phyloP scores from a whole-genome alignment of 2,329 filamentous ascomycete genomes.

The Stagonosporopsis cucurbitacearum region DNA sequence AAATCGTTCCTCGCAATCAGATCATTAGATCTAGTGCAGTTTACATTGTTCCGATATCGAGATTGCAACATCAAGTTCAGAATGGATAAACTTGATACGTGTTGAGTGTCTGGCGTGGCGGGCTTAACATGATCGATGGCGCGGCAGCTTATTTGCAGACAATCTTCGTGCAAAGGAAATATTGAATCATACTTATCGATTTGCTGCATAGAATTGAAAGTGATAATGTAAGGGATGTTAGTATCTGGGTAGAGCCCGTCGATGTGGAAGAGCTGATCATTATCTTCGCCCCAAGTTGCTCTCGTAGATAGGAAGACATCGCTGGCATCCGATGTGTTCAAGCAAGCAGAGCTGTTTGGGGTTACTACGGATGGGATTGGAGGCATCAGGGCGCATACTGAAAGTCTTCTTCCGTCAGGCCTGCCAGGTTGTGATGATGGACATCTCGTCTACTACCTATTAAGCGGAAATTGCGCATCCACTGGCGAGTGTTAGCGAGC shows the following conservation, averaged over 20 bases:
- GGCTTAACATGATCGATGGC: constrained; percentile 19
- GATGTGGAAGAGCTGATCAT: constrained; percentile 26
- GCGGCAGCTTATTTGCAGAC: constrained; percentile 30
- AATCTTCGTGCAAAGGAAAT: constrained; percentile 36
- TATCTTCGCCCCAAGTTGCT: constrained; percentile 20
- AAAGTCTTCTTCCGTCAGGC: constrained; percentile 8
- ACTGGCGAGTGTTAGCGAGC: constrained; percentile 21
- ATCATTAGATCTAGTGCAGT: not conserved
- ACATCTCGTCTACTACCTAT: constrained; percentile 21
- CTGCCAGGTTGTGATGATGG: constrained; percentile 12
- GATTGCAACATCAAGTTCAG: constrained; percentile 23
- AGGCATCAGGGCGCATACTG: not conserved
- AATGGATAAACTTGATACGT: constrained; percentile 12
- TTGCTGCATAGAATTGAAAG: constrained; percentile 25
- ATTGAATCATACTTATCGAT: constrained; percentile 19
- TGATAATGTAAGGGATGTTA: constrained; percentile 4
- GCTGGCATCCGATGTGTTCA: constrained; percentile 15
- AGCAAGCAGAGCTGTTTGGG: not conserved
- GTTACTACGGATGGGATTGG: not conserved
- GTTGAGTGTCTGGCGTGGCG: not conserved
- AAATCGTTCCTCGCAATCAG: constrained; percentile 24
- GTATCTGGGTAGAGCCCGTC: constrained; percentile 15
- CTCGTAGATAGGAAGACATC: constrained; percentile 31
- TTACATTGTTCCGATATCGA: constrained; percentile 8
- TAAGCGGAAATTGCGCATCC: constrained; percentile 33